These are phyloP conservation scores for Coix lacrymajobi DNA, from an alignment of 176 grass and related monocot species.

Conservation along the genomic window DNA sequence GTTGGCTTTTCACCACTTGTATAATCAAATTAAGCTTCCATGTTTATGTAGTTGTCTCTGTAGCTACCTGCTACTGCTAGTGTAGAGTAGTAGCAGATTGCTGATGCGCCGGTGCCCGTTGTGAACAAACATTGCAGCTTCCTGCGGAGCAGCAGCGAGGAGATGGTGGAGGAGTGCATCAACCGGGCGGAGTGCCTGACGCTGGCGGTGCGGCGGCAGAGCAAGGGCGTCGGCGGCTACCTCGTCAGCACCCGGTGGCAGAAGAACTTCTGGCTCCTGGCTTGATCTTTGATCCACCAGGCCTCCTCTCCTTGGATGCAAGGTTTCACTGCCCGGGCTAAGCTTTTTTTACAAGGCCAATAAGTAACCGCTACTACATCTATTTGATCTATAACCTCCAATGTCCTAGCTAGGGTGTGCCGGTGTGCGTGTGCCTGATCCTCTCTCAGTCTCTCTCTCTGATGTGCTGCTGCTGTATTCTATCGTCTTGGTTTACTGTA, in stretches of 20 bases:
- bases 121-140: slow-evolving; percentile 36
- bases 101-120: background rate
- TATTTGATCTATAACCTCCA: background rate
- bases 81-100: background rate
- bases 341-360: background rate
- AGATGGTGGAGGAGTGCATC: slow-evolving; percentile 86
- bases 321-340: background rate
- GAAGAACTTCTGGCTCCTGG: slow-evolving; percentile 98
- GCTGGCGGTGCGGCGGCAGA: slow-evolving; percentile 75
- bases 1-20: background rate
- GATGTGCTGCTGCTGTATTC: background rate
- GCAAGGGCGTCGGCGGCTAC: slow-evolving; percentile 82
- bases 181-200: slow-evolving; percentile 76
- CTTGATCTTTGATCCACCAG: slow-evolving; percentile 17
- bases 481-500: background rate
- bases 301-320: background rate
- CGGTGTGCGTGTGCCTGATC: background rate
- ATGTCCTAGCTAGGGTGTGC: background rate
- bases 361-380: background rate
- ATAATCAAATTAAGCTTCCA: background rate
- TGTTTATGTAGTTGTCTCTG: background rate
- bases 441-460: no score
- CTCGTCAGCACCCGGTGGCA: slow-evolving; percentile 89
- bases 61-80: no score
- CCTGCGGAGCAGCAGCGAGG: slow-evolving; percentile 66